Evolutionary conservation across 495 filamentous ascomycete genomes (phyloP), one percentile per base, ranked within the genome.

Genomic region (Tuber microsphaerosporum): DNA sequence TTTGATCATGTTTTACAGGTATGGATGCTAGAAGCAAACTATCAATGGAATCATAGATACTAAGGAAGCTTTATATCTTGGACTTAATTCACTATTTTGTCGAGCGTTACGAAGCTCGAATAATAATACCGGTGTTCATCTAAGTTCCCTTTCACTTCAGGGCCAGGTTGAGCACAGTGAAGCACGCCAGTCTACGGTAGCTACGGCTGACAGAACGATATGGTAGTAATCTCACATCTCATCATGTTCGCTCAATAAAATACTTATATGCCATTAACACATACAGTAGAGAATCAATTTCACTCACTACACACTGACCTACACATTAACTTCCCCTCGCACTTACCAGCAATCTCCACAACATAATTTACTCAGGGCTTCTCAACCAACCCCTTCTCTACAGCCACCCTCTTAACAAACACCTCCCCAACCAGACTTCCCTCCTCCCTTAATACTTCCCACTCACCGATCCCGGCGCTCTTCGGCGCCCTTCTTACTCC

Each of bases 341-440:
- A 51, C n/a, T 61, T 6, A 31, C 51, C n/a, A 7, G 2, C 9
- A 12, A 51, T n/a, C 48, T 51, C 10, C 48, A n/a, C 22, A 12
- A 9, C 22, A 48, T 20, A 51, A 51, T 0, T 2, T 51, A n/a
- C 9, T 51, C 48, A 51, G 22, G 48, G 3, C 48, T 20, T 20
- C 22, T n/a, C 51, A 61, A 61, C n/a, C 3, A 61, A 61, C 51
- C n/a, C 51, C 51, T 61, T 61, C 51, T 61, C 51, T 4, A 39
- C 37, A 17, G 20, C 37, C 16, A 9, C 70, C 19, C 75, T 73
- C 73, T 83, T 82, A 22, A 77, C 80, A 22, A 79, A 86, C 12
- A 87, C 85, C 84, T 93, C 92, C 0, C 90, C 89, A 19, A 94
- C 84, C 0, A 86, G 84, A 82, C 93, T 90, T 0, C 90, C 91